phyloP scores from a whole-genome alignment of 2,329 filamentous ascomycete genomes.

The Mycosphaerella arachidis region DNA sequence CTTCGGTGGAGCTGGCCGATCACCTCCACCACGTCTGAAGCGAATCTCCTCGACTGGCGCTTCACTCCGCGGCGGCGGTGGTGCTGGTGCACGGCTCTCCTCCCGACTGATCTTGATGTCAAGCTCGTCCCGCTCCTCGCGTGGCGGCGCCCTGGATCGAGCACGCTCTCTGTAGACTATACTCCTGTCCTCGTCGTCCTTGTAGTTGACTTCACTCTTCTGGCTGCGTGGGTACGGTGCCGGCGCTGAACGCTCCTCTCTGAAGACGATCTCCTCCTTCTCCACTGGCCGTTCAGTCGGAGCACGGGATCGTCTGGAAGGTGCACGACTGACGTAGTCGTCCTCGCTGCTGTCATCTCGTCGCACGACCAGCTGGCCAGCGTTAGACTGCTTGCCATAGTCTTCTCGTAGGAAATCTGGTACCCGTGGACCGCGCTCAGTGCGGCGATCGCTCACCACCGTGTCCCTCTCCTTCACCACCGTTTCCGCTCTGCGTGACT shows the following conservation, averaged over 20 bases:
- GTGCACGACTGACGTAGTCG: conserved; percentile 26
- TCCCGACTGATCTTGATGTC: conserved; percentile 33
- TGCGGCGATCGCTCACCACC: conserved; percentile 31
- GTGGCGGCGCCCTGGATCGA: conserved; percentile 31
- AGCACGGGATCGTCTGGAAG: conserved; percentile 23
- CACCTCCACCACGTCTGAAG: conserved; percentile 40
- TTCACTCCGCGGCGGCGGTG: conserved; percentile 32
- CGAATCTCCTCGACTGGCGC: conserved; percentile 44
- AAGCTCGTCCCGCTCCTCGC: conserved; percentile 30
- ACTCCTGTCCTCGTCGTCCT: conserved; percentile 33
- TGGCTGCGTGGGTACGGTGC: conserved; percentile 27
- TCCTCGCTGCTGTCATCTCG: conserved; percentile 36
- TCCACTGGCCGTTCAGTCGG: conserved; percentile 36
- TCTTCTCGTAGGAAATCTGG: conserved; percentile 50
- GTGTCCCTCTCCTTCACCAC: conserved; percentile 31
- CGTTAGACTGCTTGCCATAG: conserved; percentile 40
- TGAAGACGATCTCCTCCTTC: conserved; percentile 39
- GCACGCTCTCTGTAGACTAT: conserved; percentile 38
- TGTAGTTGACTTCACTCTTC: conserved; percentile 20
- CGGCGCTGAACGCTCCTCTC: conserved; percentile 24
- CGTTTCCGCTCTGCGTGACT: conserved; percentile 23
- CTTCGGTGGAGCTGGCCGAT: conserved; percentile 22
- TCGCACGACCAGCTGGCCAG: conserved; percentile 45
- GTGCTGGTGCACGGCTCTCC: conserved; percentile 23
- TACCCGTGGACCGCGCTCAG: conserved; percentile 39